Conservation (phyloP, 2,329 filamentous ascomycete species). For the Byssochlamys sp. region DNA sequence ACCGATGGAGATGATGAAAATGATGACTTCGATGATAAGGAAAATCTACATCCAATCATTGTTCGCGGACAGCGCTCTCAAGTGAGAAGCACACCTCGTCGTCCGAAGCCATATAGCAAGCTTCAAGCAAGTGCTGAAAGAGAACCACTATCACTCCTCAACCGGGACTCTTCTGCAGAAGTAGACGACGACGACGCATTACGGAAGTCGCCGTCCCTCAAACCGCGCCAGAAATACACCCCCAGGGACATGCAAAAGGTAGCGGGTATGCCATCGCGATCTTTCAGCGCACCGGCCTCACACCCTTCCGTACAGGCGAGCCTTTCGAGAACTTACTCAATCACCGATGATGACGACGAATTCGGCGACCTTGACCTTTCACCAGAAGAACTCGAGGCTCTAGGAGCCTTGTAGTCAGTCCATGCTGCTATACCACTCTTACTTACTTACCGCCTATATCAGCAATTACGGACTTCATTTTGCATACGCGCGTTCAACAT, state of each 20-base stretch:
- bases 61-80: neutral
- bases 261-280: neutral
- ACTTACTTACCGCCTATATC: neutral
- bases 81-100: neutral
- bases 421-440: neutral
- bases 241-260: neutral
- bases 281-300: neutral
- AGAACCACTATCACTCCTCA: neutral
- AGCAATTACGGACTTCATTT: neutral
- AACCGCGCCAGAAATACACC: neutral
- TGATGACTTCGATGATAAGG: slow-evolving; percentile 1
- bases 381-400: slow-evolving; percentile 4
- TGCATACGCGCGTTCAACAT: neutral
- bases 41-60: slow-evolving; percentile 3
- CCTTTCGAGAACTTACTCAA: neutral
- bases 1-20: neutral
- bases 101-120: neutral
- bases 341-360: slow-evolving; percentile 6
- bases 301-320: neutral
- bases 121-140: neutral
- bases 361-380: slow-evolving; percentile 5
- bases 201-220: neutral
- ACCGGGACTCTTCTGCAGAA: neutral
- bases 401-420: neutral
- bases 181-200: neutral